Percentiles rank a stretch among this genome's conserved stretches.
These are phyloP conservation scores for Pycnococcus provasolii DNA, from an alignment of 139 green algal genomes.

Conservation along the genomic window DNA sequence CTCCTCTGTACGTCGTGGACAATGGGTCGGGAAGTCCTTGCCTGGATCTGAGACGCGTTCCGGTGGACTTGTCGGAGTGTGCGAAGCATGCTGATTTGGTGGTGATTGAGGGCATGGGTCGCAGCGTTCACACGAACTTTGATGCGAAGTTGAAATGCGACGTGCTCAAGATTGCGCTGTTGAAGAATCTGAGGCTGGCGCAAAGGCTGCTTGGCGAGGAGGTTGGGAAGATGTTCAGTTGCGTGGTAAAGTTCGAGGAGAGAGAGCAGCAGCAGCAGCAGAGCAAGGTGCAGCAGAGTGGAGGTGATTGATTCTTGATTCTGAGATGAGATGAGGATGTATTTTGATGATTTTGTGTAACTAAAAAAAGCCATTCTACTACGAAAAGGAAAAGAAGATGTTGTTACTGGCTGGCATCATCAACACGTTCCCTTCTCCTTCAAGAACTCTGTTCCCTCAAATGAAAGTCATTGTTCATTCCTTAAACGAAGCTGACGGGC, in stretches of 20 bases:
- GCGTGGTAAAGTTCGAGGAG: constrained; percentile 15
- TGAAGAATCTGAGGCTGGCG: constrained; percentile 52
- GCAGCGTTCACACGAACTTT: constrained; percentile 60
- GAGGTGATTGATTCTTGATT: constrained; percentile 1
- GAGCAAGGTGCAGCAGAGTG: background rate
- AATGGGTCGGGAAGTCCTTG: constrained; percentile 84
- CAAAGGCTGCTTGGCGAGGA: constrained; percentile 18
- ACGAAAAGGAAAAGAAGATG: too few relatives aligned
- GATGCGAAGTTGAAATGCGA: constrained; percentile 54
- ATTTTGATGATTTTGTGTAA: background rate
- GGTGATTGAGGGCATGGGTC: constrained; percentile 91
- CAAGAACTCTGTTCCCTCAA: too few relatives aligned
- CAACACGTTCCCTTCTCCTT: background rate
- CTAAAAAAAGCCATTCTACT: too few relatives aligned
- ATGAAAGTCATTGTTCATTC: background rate
- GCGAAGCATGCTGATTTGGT: constrained; percentile 75
- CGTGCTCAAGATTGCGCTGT: constrained; percentile 91
- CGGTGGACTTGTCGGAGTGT: constrained; percentile 42
- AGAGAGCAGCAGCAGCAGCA: background rate
- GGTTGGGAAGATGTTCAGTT: constrained; percentile 22
- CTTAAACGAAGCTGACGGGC: background rate
- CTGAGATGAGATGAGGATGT: background rate
- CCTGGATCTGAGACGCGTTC: constrained; percentile 81
- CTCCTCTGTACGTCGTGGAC: constrained; percentile 57
- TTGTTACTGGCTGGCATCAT: background rate